Base-by-base conservation (phyloP, 2,329 filamentous ascomycete genomes). In the Didymella glomerata region DNA sequence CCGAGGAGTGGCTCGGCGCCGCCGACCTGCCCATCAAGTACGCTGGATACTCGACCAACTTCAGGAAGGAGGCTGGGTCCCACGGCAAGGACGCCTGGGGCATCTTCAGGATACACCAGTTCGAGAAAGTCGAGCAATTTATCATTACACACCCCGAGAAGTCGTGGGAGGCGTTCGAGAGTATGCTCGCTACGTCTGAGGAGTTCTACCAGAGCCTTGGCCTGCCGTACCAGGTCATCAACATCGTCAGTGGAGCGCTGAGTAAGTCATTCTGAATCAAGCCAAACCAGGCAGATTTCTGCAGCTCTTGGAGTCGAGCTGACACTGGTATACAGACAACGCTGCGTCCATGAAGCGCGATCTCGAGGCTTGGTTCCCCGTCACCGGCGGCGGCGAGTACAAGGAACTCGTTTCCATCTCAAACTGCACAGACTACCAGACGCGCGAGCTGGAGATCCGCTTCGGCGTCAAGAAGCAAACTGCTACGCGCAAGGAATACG, bases 371-470 rank as follows among this genome's bases (percentile, higher is more conserved):
- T 96, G 93, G 92, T 77, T 77, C 66, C 75, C 75, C 3, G 69
- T 76, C 54, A 76, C 73, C 4, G 74, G 73, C 13, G 73, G 98
- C 78, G 90, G 90, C 70, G 95, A 98, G 80, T 99, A 98, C 85
- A 98, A 98, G 82, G 95, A 98, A 81, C 86, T 99, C 27, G 95
- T 98, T 49, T 96, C 92, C 20, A 97, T 93, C 85, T 96, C 92
- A 62, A 99, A 99, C 82, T 99, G 95, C 83, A 96, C 92, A 44
- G 94, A 98, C 77, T 98, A 98, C 83, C 95, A 99, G 83, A 93
- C 92, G 24, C 87, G 95, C 56, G 93, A 93, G 68, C 85, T 99
- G 13, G 94, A 98, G 78, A 96, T 99, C 69, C 87, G 95, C 59
- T 97, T 89, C 71, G 94, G 95, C 47, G 84, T 88, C 61, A 98